Base-by-base conservation (phyloP, 139 green algal species). In the Micractinium conductrix region DNA sequence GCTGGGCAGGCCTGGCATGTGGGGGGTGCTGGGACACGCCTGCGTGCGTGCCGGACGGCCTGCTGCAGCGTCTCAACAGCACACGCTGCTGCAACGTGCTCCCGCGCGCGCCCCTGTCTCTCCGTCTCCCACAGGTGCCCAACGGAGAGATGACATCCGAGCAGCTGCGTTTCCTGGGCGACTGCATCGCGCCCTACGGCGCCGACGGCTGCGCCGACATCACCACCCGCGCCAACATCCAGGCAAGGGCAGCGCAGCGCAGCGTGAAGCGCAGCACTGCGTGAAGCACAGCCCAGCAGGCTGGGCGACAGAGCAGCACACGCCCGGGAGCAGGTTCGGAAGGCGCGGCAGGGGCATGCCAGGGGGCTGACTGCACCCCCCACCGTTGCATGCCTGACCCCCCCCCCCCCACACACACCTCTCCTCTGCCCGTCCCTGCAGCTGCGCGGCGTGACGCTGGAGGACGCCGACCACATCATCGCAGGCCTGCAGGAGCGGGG, bases 211-310 rank as follows among this genome's bases (percentile, higher is more conserved):
- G 95, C 84, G 95, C 83, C 1, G 97, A 99, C 91, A 98, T 99
- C 92, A 99, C 97, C 60, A 99, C 97, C 1, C 92, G 97, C 30
- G 95, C 97, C 80, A 98, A 98, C 90, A 94, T 98, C 62, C 96
- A 99, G 93, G 80, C n/a, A n/a, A n/a, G n/a, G n/a, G n/a, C n/a
- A n/a, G n/a, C n/a, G n/a, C n/a, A n/a, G n/a, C n/a, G n/a, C n/a
- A n/a, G n/a, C n/a, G n/a, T n/a, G n/a, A n/a, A n/a, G n/a, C n/a
- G n/a, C n/a, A n/a, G n/a, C n/a, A n/a, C n/a, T n/a, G n/a, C n/a
- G n/a, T n/a, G n/a, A n/a, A n/a, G n/a, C n/a, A n/a, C n/a, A n/a
- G n/a, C n/a, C n/a, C n/a, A n/a, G n/a, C n/a, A n/a, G n/a, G n/a
- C n/a, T n/a, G n/a, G n/a, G n/a, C n/a, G n/a, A n/a, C n/a, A n/a